Evolutionary conservation across 1,284 basidiomycete genomes (phyloP).

Genomic region (Boletus austroedulis): DNA sequence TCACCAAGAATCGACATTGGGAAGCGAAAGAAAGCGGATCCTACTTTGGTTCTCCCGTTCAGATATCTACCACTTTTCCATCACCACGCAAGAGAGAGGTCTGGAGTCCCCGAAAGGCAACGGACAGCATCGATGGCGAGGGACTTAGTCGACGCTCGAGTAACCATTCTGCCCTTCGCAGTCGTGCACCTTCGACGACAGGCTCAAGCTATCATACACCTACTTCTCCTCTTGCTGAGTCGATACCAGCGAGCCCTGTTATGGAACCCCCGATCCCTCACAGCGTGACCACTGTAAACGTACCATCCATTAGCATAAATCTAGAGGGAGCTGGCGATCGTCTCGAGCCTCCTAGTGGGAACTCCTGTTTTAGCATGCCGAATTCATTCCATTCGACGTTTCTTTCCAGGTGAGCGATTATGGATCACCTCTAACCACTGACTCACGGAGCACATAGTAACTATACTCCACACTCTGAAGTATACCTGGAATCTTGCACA

Average conservation of each 20-base stretch:
- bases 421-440: not conserved
- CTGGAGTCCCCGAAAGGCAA: not conserved
- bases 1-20: slow-evolving; percentile 16
- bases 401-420: slow-evolving; percentile 11
- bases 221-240: slow-evolving; percentile 13
- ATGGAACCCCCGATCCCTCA: slow-evolving; percentile 17
- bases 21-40: not conserved
- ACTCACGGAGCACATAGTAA: slow-evolving; percentile 14
- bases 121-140: not conserved
- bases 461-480: slow-evolving; percentile 14
- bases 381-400: slow-evolving; percentile 7
- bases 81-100: no score
- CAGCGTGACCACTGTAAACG: no score
- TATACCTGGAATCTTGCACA: slow-evolving; percentile 1
- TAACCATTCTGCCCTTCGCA: not conserved
- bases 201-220: slow-evolving; percentile 14
- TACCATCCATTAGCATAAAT: no score
- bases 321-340: not conserved
- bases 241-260: slow-evolving; percentile 8
- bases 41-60: slow-evolving; percentile 18
- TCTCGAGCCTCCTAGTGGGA: slow-evolving; percentile 8
- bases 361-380: not conserved
- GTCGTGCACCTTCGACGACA: not conserved
- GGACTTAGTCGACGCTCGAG: not conserved
- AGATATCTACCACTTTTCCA: not conserved